These are phyloP conservation scores for Diplodia corticola DNA, from an alignment of 2,329 filamentous ascomycete genomes.

Conservation along the genomic window DNA sequence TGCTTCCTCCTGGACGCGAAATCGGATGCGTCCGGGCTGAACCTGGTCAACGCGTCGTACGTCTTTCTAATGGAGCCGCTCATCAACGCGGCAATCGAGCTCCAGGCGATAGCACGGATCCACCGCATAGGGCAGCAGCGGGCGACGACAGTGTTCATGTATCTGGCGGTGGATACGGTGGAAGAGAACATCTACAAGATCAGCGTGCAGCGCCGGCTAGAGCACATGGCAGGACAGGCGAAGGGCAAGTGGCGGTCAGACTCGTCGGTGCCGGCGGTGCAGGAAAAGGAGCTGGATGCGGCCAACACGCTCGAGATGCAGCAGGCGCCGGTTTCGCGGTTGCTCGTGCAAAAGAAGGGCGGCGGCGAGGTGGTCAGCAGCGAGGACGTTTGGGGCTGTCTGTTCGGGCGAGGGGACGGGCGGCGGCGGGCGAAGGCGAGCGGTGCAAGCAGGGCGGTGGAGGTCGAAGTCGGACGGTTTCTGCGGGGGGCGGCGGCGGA, in stretches of 20 bases:
- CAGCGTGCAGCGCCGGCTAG: slow-evolving; percentile 74
- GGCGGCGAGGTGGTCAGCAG: slow-evolving; percentile 79
- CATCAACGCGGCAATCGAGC: slow-evolving; percentile 87
- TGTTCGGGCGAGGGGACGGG: slow-evolving; percentile 65
- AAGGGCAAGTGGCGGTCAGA: slow-evolving; percentile 26
- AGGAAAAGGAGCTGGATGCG: slow-evolving; percentile 69
- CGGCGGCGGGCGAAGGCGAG: slow-evolving; percentile 32
- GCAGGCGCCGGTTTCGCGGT: slow-evolving; percentile 65
- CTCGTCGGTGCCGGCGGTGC: slow-evolving; percentile 40
- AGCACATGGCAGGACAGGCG: slow-evolving; percentile 63
- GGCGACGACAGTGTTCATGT: slow-evolving; percentile 92
- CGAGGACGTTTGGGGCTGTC: slow-evolving; percentile 82
- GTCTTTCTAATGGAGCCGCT: slow-evolving; percentile 94
- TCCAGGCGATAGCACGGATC: slow-evolving; percentile 92
- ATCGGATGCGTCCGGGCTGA: slow-evolving; percentile 83
- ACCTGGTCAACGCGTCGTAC: slow-evolving; percentile 88
- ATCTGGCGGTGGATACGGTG: slow-evolving; percentile 85
- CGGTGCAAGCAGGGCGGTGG: slow-evolving; percentile 38
- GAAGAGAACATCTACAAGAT: slow-evolving; percentile 91
- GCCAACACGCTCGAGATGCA: slow-evolving; percentile 85
- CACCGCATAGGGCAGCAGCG: slow-evolving; percentile 90
- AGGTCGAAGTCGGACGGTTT: slow-evolving; percentile 51
- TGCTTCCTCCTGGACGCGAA: slow-evolving; percentile 89
- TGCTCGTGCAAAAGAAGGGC: slow-evolving; percentile 68
- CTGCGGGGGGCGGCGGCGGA: slow-evolving; percentile 59